phyloP scores from a whole-genome alignment of 495 filamentous ascomycete species.

The Bryoglossum gracile region DNA sequence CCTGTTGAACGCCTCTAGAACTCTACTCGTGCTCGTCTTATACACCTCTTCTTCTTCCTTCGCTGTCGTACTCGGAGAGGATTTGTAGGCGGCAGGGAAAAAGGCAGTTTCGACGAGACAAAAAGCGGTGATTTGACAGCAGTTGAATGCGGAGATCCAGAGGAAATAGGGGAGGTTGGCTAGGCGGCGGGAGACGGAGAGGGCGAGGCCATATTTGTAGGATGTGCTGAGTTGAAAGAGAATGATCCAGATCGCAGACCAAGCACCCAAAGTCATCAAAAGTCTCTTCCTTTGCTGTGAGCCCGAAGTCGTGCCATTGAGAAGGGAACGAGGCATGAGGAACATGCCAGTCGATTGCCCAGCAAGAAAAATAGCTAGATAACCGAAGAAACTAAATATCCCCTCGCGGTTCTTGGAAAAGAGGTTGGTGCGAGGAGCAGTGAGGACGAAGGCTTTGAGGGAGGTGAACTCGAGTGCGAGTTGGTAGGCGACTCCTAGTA shows the following conservation, averaged over 20 bases:
- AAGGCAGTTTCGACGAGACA: constrained; percentile 66
- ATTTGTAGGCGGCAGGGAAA: constrained; percentile 63
- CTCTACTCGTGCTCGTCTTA: constrained; percentile 60
- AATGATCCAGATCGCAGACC: constrained; percentile 56
- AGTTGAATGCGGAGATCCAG: constrained; percentile 88
- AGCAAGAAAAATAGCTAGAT: constrained; percentile 89
- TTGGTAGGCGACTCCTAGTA: constrained; percentile 62
- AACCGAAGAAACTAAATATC: constrained; percentile 86
- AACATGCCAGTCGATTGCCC: constrained; percentile 77
- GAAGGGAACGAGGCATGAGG: constrained; percentile 57
- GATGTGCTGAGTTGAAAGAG: constrained; percentile 61
- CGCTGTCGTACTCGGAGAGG: constrained; percentile 28
- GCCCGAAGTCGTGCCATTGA: constrained; percentile 26
- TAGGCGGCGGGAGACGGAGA: constrained; percentile 77
- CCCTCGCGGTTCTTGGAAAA: constrained; percentile 90
- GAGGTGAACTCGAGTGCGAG: constrained; percentile 64
- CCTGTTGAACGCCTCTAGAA: constrained; percentile 77
- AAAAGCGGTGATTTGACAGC: constrained; percentile 67
- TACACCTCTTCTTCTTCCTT: constrained; percentile 52
- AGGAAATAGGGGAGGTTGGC: constrained; percentile 92
- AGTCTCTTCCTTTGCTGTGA: constrained; percentile 43
- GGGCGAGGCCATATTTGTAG: constrained; percentile 58
- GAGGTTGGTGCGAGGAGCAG: constrained; percentile 68
- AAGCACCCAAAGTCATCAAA: constrained; percentile 50
- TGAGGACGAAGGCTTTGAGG: constrained; percentile 75